A percentile compares a stretch with the other conserved stretches of the same genome.
phyloP scores from a whole-genome alignment of 1,284 basidiomycete species.

The Exobasidium rhododendri region DNA sequence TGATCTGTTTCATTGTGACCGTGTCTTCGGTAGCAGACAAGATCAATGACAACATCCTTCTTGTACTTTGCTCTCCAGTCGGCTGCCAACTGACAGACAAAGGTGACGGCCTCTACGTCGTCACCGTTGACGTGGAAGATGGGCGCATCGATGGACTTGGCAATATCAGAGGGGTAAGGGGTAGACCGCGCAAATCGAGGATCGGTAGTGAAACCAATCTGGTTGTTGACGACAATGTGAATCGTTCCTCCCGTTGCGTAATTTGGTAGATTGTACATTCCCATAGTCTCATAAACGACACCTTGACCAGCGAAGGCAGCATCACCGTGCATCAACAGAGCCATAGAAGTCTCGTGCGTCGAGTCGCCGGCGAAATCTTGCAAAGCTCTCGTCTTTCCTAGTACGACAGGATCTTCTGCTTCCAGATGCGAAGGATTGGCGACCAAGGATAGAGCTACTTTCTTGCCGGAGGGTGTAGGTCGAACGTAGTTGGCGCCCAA shows the following conservation, averaged over 20 bases:
- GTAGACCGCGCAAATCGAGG: conserved; percentile 96
- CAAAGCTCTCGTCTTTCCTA: conserved; percentile 94
- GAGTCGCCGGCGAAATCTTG: conserved; percentile 93
- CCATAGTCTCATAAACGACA: conserved; percentile 99
- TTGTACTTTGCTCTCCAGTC: conserved; percentile 98
- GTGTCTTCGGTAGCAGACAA: conserved; percentile 97
- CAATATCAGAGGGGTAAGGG: conserved; percentile 97
- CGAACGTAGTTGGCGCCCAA: conserved; percentile 98
- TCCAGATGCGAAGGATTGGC: conserved; percentile 98
- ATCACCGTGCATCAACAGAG: conserved; percentile 92
- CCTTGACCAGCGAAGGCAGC: conserved; percentile 98
- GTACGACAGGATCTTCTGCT: conserved; percentile 93
- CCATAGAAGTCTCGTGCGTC: conserved; percentile 63
- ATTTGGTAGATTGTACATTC: conserved; percentile 89
- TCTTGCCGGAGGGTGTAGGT: conserved; percentile 95
- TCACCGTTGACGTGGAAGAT: conserved; percentile 99
- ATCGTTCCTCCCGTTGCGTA: conserved; percentile 98
- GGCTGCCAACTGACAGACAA: conserved; percentile 94
- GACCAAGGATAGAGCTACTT: conserved; percentile 92
- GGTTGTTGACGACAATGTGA: conserved; percentile 98
- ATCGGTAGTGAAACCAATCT: conserved; percentile 99
- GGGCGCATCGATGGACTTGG: conserved; percentile 95
- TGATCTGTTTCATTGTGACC: conserved; percentile 99
- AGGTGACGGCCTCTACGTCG: conserved; percentile 90
- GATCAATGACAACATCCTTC: conserved; percentile 97